Conservation (phyloP, 257 asterid species). For the Osmanthus fragrans region DNA sequence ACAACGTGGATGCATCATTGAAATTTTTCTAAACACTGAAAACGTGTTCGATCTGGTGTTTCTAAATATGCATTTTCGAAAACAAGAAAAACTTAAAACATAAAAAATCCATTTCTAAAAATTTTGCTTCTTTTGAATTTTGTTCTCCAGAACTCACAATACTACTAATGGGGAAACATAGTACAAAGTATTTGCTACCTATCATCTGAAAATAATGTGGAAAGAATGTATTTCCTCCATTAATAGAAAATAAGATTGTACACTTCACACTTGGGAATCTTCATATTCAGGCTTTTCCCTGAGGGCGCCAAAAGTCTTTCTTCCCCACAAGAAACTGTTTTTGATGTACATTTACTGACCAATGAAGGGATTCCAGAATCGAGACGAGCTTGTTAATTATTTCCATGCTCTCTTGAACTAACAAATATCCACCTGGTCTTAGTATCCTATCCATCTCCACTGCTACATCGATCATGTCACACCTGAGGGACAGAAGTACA, state of each 20-base stretch:
- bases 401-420: conserved; percentile 72
- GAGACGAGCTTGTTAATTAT: conserved; percentile 51
- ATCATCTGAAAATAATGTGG: conserved; percentile 20
- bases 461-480: conserved; percentile 72
- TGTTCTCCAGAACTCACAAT: too few species aligned
- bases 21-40: too few species aligned
- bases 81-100: too few species aligned
- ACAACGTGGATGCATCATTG: too few species aligned
- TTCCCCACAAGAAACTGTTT: conserved; percentile 77
- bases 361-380: conserved; percentile 67
- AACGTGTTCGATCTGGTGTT: too few species aligned
- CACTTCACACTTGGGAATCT: neutral
- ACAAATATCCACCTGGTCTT: conserved; percentile 82
- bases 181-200: conserved; percentile 5
- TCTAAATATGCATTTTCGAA: too few species aligned
- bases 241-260: too few species aligned
- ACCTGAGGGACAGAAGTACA: conserved; percentile 46
- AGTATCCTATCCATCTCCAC: conserved; percentile 83
- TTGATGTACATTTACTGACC: conserved; percentile 66
- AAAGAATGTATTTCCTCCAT: neutral
- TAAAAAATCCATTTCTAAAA: too few species aligned
- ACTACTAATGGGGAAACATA: neutral
- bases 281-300: conserved; percentile 28
- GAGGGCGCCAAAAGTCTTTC: conserved; percentile 87
- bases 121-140: too few species aligned